phyloP scores from a whole-genome alignment of 371 early-diverging fungal species.

The Actinomortierella ambigua region DNA sequence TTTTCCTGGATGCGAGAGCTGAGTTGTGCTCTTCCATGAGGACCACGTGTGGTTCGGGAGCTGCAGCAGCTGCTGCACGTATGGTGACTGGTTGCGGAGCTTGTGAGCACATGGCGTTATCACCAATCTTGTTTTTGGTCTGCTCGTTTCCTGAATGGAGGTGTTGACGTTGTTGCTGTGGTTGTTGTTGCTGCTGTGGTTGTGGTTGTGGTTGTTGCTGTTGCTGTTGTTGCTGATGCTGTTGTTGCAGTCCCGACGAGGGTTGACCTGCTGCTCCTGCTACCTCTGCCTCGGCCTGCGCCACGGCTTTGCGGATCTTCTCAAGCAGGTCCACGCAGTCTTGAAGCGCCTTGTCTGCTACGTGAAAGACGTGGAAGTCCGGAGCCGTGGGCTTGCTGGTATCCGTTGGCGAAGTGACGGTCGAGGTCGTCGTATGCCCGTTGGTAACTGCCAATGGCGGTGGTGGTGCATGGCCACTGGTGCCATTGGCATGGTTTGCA shows the following conservation, averaged over 20 bases:
- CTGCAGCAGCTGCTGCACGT: slow-evolving; percentile 5
- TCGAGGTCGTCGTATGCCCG: no score
- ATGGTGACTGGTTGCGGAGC: neutral
- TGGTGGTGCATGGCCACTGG: no score
- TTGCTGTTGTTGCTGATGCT: neutral
- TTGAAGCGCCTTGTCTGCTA: slow-evolving; percentile 22
- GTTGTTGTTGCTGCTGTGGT: neutral
- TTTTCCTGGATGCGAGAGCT: neutral
- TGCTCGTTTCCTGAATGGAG: neutral
- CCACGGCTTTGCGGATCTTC: slow-evolving; percentile 21
- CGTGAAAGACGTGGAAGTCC: slow-evolving; percentile 35
- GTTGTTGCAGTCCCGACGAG: neutral
- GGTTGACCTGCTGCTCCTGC: slow-evolving; percentile 11
- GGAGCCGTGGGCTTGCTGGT: no score
- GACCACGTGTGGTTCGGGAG: slow-evolving; percentile 8
- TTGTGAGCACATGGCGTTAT: neutral
- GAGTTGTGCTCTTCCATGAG: no score
- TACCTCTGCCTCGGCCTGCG: slow-evolving; percentile 5
- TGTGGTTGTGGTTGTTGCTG: neutral
- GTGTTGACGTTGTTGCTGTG: slow-evolving; percentile 4
- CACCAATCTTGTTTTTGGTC: neutral
- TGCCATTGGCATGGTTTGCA: no score
- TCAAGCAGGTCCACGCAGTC: slow-evolving; percentile 31
- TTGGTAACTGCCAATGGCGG: no score
- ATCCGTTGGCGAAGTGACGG: no score